A percentile compares a stretch with the other conserved stretches of the same genome.
These are phyloP conservation scores for Microglena sp. DNA, from an alignment of 139 green algal species.

Conservation along the genomic window DNA sequence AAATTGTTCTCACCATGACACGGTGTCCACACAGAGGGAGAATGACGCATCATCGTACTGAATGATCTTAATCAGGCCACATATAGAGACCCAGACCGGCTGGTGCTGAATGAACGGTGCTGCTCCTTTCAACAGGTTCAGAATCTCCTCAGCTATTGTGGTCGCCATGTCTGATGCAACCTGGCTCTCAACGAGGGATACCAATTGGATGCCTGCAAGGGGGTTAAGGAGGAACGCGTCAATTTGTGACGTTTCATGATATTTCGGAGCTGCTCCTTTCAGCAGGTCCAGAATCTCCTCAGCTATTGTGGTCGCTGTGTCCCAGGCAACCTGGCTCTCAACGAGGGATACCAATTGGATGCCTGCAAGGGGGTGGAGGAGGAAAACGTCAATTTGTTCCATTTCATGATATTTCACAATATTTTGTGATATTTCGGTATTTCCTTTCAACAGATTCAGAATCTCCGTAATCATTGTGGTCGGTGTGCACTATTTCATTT, in stretches of 20 bases:
- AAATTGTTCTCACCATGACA: constrained; percentile 30
- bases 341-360: constrained; percentile 68
- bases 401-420: no score
- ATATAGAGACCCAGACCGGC: constrained; percentile 73
- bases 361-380: background rate
- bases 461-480: no score
- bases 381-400: no score
- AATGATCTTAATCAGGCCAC: constrained; percentile 67
- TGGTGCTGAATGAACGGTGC: constrained; percentile 60
- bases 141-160: constrained; percentile 59
- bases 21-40: constrained; percentile 44
- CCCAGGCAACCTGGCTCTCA: constrained; percentile 51
- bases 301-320: constrained; percentile 59
- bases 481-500: no score
- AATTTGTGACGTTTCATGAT: no score
- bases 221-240: no score
- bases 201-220: constrained; percentile 39
- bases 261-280: no score
- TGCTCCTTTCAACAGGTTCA: constrained; percentile 47
- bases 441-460: no score
- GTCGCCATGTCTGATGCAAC: constrained; percentile 57
- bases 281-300: no score
- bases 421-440: no score
- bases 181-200: constrained; percentile 65
- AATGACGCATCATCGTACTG: constrained; percentile 54